These are phyloP conservation scores for Petunia hybrid DNA, from an alignment of 305 asterid genomes.

Conservation along the genomic window DNA sequence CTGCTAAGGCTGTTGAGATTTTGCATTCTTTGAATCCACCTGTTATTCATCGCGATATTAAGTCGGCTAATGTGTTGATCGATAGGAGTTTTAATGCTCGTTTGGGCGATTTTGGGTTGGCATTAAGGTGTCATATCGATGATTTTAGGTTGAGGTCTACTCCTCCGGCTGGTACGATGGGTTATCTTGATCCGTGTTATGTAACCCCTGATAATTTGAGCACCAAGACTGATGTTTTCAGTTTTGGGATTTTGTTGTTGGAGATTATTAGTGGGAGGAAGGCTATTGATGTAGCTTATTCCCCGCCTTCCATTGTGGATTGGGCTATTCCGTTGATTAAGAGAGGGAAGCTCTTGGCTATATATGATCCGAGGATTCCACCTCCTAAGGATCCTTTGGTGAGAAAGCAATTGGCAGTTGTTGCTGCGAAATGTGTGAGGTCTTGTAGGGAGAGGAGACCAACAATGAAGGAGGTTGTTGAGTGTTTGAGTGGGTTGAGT, in stretches of 20 bases:
- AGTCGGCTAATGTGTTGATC: slow-evolving; percentile 83
- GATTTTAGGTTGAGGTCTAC: slow-evolving; percentile 71
- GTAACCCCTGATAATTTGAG: slow-evolving; percentile 88
- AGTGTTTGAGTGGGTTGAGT: slow-evolving; percentile 71
- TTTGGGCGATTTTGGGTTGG: slow-evolving; percentile 90
- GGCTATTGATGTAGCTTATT: slow-evolving; percentile 77
- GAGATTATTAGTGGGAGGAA: slow-evolving; percentile 94
- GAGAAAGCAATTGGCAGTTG: slow-evolving; percentile 72
- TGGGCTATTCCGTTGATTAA: slow-evolving; percentile 91
- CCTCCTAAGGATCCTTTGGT: slow-evolving; percentile 70
- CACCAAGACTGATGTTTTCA: slow-evolving; percentile 77
- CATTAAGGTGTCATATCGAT: slow-evolving; percentile 69
- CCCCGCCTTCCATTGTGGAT: slow-evolving; percentile 85
- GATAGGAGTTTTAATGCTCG: slow-evolving; percentile 79
- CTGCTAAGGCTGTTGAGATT: slow-evolving; percentile 73
- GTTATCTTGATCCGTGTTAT: slow-evolving; percentile 86
- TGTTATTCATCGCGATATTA: slow-evolving; percentile 86
- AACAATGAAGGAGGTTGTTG: slow-evolving; percentile 76
- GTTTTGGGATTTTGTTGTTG: slow-evolving; percentile 79
- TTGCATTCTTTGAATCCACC: slow-evolving; percentile 70
- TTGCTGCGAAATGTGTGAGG: slow-evolving; percentile 91
- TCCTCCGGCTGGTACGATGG: slow-evolving; percentile 97
- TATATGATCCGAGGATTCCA: slow-evolving; percentile 70
- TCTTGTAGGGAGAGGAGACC: slow-evolving; percentile 88
- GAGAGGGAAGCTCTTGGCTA: slow-evolving; percentile 66